Evolutionary conservation across 108 stramenopile genomes (phyloP).

Genomic region (Nannochloropsis gaditana): DNA sequence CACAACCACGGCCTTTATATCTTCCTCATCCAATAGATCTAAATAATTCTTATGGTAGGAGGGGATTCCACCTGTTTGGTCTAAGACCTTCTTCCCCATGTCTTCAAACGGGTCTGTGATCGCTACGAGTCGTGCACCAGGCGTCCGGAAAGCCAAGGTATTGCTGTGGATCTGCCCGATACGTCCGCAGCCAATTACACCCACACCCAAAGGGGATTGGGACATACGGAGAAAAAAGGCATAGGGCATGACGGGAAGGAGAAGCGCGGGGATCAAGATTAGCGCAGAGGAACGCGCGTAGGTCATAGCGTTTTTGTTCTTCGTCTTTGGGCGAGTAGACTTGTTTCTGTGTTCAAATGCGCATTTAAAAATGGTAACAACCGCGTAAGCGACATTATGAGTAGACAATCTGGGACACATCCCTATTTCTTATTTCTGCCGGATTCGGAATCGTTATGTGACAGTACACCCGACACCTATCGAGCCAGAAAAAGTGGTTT

Average conservation of each 20-base stretch:
- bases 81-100: slow-evolving; percentile 31
- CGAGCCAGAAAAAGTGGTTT: too few species aligned
- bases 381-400: too few species aligned
- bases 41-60: slow-evolving; percentile 42
- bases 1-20: slow-evolving; percentile 39
- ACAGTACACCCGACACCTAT: too few species aligned
- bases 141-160: slow-evolving; percentile 43
- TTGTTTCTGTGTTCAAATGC: too few species aligned
- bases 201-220: slow-evolving; percentile 39
- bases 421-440: too few species aligned
- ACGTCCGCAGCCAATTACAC: slow-evolving; percentile 43
- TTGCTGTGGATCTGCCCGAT: slow-evolving; percentile 48
- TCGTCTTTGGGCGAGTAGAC: too few species aligned
- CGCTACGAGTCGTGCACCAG: slow-evolving; percentile 43
- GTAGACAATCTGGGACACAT: too few species aligned
- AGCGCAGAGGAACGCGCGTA: not conserved
- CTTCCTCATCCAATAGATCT: slow-evolving; percentile 40
- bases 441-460: too few species aligned
- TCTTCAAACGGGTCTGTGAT: slow-evolving; percentile 46
- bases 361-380: too few species aligned
- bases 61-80: slow-evolving; percentile 38
- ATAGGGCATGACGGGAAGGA: not conserved
- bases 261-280: not conserved
- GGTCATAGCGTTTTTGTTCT: too few species aligned
- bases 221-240: slow-evolving; percentile 26